phyloP scores from a whole-genome alignment of 176 grass and related monocot genomes.

The Oryza glaberrima region DNA sequence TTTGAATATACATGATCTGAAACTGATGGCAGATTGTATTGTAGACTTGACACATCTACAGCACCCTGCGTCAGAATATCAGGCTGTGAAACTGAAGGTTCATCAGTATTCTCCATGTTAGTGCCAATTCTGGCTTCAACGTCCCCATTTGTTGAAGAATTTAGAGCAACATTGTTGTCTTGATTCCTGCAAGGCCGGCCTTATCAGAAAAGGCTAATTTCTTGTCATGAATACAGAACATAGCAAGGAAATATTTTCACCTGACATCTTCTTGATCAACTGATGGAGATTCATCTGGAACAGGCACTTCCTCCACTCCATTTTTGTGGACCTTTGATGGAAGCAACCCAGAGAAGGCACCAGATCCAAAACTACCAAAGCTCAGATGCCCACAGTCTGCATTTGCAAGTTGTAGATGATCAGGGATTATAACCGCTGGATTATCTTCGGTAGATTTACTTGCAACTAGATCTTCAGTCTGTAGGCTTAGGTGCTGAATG shows the following conservation, averaged over 20 bases:
- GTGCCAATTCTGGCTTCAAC: slow-evolving; percentile 48
- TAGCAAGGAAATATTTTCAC: slow-evolving; percentile 31
- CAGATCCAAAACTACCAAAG: slow-evolving; percentile 98
- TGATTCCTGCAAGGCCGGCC: slow-evolving; percentile 64
- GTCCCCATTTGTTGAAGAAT: slow-evolving; percentile 54
- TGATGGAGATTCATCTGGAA: slow-evolving; percentile 60
- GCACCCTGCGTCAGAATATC: slow-evolving; percentile 69
- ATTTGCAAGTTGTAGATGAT: slow-evolving; percentile 84
- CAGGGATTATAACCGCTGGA: slow-evolving; percentile 91
- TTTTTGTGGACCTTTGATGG: slow-evolving; percentile 53
- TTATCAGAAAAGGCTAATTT: slow-evolving; percentile 26
- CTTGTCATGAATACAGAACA: slow-evolving; percentile 1
- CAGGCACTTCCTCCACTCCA: slow-evolving; percentile 48
- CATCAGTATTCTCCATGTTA: slow-evolving; percentile 63
- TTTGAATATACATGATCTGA: slow-evolving; percentile 67
- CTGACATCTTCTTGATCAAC: slow-evolving; percentile 63
- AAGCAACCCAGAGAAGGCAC: slow-evolving; percentile 95
- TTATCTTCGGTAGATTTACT: slow-evolving; percentile 62
- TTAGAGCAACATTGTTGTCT: slow-evolving; percentile 61
- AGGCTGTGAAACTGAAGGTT: slow-evolving; percentile 69
- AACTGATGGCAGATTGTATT: slow-evolving; percentile 78
- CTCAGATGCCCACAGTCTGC: slow-evolving; percentile 84
- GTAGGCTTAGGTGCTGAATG: slow-evolving; percentile 78
- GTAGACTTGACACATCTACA: slow-evolving; percentile 64
- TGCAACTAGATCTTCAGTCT: slow-evolving; percentile 61